phyloP scores from a whole-genome alignment of 768 basidiomycete species.

The Tulasnella sp. region DNA sequence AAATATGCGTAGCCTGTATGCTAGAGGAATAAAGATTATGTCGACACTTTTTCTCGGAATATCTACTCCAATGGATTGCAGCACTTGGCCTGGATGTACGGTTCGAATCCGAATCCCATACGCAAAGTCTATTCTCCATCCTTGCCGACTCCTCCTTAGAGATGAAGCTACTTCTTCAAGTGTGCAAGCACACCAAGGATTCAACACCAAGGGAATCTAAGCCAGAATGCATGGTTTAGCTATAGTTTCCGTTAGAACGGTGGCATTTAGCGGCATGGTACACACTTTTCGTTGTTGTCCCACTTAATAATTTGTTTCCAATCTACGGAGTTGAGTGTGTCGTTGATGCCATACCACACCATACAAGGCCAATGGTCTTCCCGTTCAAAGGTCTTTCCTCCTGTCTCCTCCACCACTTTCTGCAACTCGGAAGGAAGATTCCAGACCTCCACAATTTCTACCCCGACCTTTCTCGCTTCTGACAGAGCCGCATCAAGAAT shows the following conservation, averaged over 20 bases:
- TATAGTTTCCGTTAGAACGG: constrained; percentile 9
- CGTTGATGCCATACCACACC: constrained; percentile 56
- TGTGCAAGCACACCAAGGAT: no score
- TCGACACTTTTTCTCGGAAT: no score
- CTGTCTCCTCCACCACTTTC: constrained; percentile 38
- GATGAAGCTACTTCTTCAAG: no score
- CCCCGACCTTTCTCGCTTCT: constrained; percentile 46
- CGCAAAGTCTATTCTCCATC: no score
- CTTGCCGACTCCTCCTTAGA: no score
- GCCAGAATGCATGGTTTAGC: background rate
- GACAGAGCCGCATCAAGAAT: constrained; percentile 47
- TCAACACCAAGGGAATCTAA: no score
- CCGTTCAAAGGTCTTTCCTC: constrained; percentile 45
- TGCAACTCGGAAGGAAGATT: constrained; percentile 48
- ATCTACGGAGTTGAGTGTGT: background rate
- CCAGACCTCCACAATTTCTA: constrained; percentile 54
- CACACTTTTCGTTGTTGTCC: constrained; percentile 57
- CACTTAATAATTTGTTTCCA: constrained; percentile 46
- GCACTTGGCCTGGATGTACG: no score
- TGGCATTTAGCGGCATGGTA: background rate
- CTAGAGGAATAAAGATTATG: no score
- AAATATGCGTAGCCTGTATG: no score
- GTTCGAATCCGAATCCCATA: no score
- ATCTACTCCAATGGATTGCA: no score
- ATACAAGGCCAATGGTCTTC: constrained; percentile 51